Evolutionary conservation across 148 eudicot genomes (phyloP).

Genomic region (Diospyros lotus): DNA sequence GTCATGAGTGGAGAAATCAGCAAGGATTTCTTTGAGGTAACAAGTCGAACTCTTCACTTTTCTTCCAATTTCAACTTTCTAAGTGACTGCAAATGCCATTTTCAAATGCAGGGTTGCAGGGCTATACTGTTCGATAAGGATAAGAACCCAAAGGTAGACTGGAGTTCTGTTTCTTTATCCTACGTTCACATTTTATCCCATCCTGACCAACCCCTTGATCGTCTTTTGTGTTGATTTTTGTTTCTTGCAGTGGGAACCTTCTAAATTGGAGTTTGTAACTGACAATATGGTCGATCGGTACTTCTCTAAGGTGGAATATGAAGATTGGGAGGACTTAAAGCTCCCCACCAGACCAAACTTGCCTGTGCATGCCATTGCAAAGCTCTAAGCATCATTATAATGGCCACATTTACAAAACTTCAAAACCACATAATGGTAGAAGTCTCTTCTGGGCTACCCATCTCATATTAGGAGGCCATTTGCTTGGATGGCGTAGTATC

Average conservation of each 20-base stretch:
- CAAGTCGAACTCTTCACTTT: background rate
- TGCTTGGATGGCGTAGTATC: background rate
- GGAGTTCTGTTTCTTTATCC: background rate
- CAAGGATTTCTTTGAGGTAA: conserved; percentile 86
- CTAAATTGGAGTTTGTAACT: conserved; percentile 56
- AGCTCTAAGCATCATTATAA: conserved; percentile 42
- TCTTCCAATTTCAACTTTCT: background rate
- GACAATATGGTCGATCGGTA: conserved; percentile 61
- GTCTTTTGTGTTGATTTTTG: background rate
- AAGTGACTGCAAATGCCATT: conserved; percentile 5
- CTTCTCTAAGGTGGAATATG: conserved; percentile 53
- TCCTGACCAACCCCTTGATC: background rate
- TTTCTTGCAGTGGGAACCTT: conserved; percentile 74
- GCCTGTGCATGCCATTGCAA: conserved; percentile 69
- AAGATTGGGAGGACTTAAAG: conserved; percentile 64
- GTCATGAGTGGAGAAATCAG: conserved; percentile 66
- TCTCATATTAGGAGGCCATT: background rate
- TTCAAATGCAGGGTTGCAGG: conserved; percentile 76
- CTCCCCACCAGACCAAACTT: conserved; percentile 62
- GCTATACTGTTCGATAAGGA: conserved; percentile 85
- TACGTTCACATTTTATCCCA: background rate
- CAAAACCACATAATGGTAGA: background rate
- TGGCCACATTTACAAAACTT: too few species aligned
- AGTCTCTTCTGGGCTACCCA: background rate
- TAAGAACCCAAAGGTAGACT: conserved; percentile 72